These are phyloP conservation scores for Cladosporium halotolerans DNA, from an alignment of 2,329 filamentous ascomycete species.

Conservation along the genomic window DNA sequence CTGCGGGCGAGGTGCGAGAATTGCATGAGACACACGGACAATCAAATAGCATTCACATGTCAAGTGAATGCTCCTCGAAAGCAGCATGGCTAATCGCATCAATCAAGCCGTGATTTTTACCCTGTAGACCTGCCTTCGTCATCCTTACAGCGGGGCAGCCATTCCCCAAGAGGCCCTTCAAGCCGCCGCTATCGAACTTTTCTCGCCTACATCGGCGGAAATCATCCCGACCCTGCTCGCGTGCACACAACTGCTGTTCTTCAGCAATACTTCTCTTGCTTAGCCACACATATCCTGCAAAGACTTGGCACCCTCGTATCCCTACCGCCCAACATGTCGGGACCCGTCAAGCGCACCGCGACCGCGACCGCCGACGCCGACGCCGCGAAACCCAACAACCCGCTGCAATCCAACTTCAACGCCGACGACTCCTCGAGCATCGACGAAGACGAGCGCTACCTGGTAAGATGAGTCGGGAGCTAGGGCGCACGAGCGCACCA, in stretches of 20 bases:
- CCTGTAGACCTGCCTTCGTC: too few species aligned
- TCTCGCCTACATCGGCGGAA: conserved; percentile 4
- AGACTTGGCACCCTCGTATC: neutral
- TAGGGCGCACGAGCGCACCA: conserved; percentile 4
- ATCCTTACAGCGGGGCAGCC: neutral
- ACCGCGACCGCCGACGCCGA: conserved; percentile 11
- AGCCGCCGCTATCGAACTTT: conserved; percentile 4
- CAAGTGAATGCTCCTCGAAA: too few species aligned
- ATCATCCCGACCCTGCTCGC: neutral
- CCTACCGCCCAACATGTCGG: conserved; percentile 5
- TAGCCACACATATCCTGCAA: neutral
- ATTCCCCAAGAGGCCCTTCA: neutral
- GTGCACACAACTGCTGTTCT: neutral
- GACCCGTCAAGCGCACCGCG: conserved; percentile 7
- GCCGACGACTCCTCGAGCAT: conserved; percentile 25
- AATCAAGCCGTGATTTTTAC: too few species aligned
- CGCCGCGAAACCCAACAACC: conserved; percentile 24
- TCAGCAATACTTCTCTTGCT: neutral
- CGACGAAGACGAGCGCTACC: conserved; percentile 31
- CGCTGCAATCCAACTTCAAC: conserved; percentile 29
- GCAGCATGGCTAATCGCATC: too few species aligned
- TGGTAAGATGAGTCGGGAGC: conserved; percentile 27
- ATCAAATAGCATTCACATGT: too few species aligned
- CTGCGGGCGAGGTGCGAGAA: too few species aligned
- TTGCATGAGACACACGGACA: too few species aligned